Base-by-base conservation (phyloP, 108 stramenopile species). In the Conticribra weissflogii region DNA sequence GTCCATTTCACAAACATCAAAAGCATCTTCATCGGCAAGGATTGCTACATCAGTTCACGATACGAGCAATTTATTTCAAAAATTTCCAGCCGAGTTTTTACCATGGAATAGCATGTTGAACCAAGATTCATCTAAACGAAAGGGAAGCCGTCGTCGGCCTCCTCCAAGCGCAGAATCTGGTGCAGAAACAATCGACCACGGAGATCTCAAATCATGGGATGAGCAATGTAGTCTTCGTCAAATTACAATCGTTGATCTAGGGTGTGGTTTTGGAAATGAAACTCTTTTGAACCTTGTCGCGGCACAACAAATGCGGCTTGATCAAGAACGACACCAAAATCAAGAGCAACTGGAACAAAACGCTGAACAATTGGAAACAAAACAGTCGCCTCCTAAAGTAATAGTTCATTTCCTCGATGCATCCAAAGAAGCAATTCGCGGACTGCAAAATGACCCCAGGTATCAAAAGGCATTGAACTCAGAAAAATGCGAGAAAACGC, bases 191-290 rank as follows among this genome's bases (percentile, higher is more conserved):
- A n/a, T n/a, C n/a, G n/a, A n/a, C n/a, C n/a, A n/a, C n/a, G n/a
- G n/a, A n/a, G n/a, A n/a, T n/a, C n/a, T n/a, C n/a, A n/a, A n/a
- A n/a, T n/a, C n/a, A n/a, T n/a, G n/a, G n/a, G n/a, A n/a, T n/a
- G n/a, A n/a, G n/a, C n/a, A n/a, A n/a, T n/a, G n/a, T n/a, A n/a
- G n/a, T n/a, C n/a, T n/a, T n/a, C n/a, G n/a, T n/a, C n/a, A 59
- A 29, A 28, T 76, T 17, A 64, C 68, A 46, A 59, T 76, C 19
- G 32, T 76, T 57, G 75, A 76, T 65, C 28, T 76, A 21, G 75
- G 67, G 5, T 76, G 75, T 32, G 75, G 75, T 25, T 46, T 68
- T 3, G 75, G 67, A 48, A 76, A 76, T 63, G 44, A 50, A 7
- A 59, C 67, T 17, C 54, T 76, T 7, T 59, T 76, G 27, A 57